These are phyloP conservation scores for Diplodia intermedia DNA, from an alignment of 2,329 filamentous ascomycete genomes.

Conservation along the genomic window DNA sequence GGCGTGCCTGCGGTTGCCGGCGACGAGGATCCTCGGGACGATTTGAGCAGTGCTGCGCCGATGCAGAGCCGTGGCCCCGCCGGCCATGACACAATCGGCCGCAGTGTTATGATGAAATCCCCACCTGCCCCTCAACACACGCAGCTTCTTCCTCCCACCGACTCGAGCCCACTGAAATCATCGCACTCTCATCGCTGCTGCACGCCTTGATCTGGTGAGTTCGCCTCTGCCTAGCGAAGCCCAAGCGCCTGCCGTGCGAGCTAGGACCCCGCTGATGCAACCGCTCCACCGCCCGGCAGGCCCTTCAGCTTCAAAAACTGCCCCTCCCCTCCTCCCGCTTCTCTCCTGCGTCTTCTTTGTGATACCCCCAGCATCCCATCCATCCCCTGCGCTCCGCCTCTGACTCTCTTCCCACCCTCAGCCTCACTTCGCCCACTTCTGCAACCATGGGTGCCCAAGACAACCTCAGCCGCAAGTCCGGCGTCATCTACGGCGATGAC, in stretches of 20 bases:
- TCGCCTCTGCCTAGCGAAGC: slow-evolving; percentile 17
- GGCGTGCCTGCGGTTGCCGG: slow-evolving; percentile 12
- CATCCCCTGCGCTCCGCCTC: slow-evolving; percentile 1
- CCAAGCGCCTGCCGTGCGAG: slow-evolving; percentile 7
- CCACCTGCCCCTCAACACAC: slow-evolving; percentile 30
- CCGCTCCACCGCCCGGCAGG: slow-evolving; percentile 15
- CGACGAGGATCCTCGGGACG: slow-evolving; percentile 26
- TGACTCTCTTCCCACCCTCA: slow-evolving; percentile 1
- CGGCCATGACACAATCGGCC: slow-evolving; percentile 31
- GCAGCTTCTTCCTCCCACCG: slow-evolving; percentile 29
- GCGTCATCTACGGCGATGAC: slow-evolving; percentile 70
- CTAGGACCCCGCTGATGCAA: slow-evolving; percentile 30
- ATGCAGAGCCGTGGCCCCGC: slow-evolving; percentile 32
- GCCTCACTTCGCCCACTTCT: slow-evolving; percentile 21
- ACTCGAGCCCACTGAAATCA: slow-evolving; percentile 29
- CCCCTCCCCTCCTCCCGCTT: slow-evolving; percentile 33
- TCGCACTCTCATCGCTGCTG: slow-evolving; percentile 23
- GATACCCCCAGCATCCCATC: slow-evolving; percentile 5
- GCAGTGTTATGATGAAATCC: slow-evolving; percentile 31
- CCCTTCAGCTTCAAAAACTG: slow-evolving; percentile 29
- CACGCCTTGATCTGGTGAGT: slow-evolving; percentile 32
- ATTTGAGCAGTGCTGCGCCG: slow-evolving; percentile 24
- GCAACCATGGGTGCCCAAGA: slow-evolving; percentile 56
- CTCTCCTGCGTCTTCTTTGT: slow-evolving; percentile 26
- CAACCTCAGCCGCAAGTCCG: slow-evolving; percentile 67